Evolutionary conservation across 192 early-diverging fungal genomes (phyloP).

Genomic region (Piromyces sp.): DNA sequence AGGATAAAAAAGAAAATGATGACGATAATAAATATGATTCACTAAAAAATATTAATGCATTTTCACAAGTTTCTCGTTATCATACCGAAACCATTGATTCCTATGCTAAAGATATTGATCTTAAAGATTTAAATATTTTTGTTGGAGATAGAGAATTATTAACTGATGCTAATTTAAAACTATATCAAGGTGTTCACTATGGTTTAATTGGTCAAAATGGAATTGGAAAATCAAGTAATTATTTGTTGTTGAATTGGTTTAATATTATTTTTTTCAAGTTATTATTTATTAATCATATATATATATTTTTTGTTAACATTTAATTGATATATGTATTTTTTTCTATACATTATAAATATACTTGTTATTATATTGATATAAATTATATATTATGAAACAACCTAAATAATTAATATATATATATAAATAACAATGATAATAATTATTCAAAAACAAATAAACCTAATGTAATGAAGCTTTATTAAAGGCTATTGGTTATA

Average conservation of each 20-base stretch:
- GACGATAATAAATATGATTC: neutral
- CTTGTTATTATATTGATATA: too few species aligned
- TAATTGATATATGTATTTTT: too few species aligned
- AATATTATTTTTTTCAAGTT: too few species aligned
- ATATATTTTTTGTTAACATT: too few species aligned
- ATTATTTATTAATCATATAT: too few species aligned
- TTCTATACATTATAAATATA: too few species aligned
- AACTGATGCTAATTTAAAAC: conserved; percentile 51
- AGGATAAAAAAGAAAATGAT: neutral
- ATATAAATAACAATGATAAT: too few species aligned
- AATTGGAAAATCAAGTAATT: conserved; percentile 46
- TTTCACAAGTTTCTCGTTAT: conserved; percentile 68
- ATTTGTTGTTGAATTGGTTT: too few species aligned
- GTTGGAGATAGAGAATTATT: conserved; percentile 56
- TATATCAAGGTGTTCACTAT: conserved; percentile 61
- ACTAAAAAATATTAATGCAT: conserved; percentile 31
- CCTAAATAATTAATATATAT: too few species aligned
- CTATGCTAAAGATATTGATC: conserved; percentile 59
- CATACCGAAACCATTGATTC: conserved; percentile 65
- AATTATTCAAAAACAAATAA: too few species aligned
- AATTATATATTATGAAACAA: too few species aligned
- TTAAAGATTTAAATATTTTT: conserved; percentile 52
- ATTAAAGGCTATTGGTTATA: conserved; percentile 39
- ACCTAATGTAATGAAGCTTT: conserved; percentile 23
- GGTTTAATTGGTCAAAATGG: conserved; percentile 65